Conservation (phyloP, 78 protist genomes). For the Trichosphaerium sp. region DNA sequence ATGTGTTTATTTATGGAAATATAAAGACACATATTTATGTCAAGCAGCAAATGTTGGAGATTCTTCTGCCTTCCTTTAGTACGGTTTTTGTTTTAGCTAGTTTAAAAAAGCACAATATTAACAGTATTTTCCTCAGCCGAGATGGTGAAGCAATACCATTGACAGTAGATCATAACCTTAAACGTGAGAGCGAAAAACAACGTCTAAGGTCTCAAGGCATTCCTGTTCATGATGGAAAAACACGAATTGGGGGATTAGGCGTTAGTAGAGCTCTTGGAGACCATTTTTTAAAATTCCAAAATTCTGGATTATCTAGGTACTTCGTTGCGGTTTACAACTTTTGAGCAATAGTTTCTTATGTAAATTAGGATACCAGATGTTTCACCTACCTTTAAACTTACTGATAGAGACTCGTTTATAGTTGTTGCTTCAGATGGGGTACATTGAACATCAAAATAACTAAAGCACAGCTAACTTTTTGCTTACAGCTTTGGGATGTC, state of each 20-base stretch:
- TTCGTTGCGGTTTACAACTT: too few relatives aligned
- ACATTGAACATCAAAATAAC: neutral
- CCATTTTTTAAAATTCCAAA: too few relatives aligned
- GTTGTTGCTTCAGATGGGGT: too few relatives aligned
- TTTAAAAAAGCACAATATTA: neutral
- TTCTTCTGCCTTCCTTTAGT: conserved; percentile 22
- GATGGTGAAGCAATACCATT: conserved; percentile 9
- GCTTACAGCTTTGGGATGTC: conserved; percentile 27
- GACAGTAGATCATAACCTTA: conserved; percentile 54
- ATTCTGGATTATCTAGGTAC: too few relatives aligned
- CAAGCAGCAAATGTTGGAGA: conserved; percentile 55
- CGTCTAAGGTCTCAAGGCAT: conserved; percentile 39
- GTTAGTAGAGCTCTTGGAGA: too few relatives aligned
- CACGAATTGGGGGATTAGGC: too few relatives aligned
- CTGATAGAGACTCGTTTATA: too few relatives aligned
- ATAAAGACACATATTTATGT: conserved; percentile 1
- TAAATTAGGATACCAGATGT: too few relatives aligned
- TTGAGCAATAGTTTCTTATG: too few relatives aligned
- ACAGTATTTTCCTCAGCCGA: conserved; percentile 4
- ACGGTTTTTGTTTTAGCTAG: neutral
- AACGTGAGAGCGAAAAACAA: conserved; percentile 37
- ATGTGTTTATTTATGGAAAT: conserved; percentile 24
- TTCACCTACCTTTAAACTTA: too few relatives aligned
- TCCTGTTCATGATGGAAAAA: conserved; percentile 25
- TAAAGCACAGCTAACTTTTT: neutral